Base-by-base conservation (phyloP, 441 rosid genomes). In the Arabidopsis lyrata region DNA sequence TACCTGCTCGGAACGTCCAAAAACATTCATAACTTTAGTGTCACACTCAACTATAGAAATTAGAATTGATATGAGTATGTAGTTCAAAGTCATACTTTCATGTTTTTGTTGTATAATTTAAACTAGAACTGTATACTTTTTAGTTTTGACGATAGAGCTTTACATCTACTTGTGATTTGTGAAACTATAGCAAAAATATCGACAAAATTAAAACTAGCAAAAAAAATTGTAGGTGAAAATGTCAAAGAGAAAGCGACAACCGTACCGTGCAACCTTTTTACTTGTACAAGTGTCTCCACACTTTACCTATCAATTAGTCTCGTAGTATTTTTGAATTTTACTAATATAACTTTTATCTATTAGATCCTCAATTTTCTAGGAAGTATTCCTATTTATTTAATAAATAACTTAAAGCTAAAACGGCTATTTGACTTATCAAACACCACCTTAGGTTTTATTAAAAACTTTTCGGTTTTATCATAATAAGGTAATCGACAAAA, bases 11-110 rank as follows among this genome's bases (percentile, higher is more conserved):
- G 32, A 58, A 39, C 38, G 31, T 29, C 31, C 3, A 22, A 3
- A 48, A 22, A 50, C 42, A 61, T 61, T 63, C 59, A 63, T 29
- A 47, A 76, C 12, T 52, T 69, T 69, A 18, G 35, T 55, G 75
- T 63, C 75, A 56, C 54, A 63, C 54, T 76, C 65, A n/a, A 16
- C 64, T 61, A 29, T 22, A 52, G 15, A 61, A 42, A 22, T 7
- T 44, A 4, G 63, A 77, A 48, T 70, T 49, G 80, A 77, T 72
- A 64, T 38, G 56, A 77, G 24, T 22, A 22, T 22, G 62, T 70
- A 13, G 72, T 49, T 70, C 62, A 57, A 63, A 41, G 56, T 39
- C 72, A 57, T 50, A 58, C 39, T 49, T 68, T 58, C 48, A 36
- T 57, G 54, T 36, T 48, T 13, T 41, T 41, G 32, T 5, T 38